Conservation (phyloP, 164 flowering plant genomes). For the Vitis rupestris region DNA sequence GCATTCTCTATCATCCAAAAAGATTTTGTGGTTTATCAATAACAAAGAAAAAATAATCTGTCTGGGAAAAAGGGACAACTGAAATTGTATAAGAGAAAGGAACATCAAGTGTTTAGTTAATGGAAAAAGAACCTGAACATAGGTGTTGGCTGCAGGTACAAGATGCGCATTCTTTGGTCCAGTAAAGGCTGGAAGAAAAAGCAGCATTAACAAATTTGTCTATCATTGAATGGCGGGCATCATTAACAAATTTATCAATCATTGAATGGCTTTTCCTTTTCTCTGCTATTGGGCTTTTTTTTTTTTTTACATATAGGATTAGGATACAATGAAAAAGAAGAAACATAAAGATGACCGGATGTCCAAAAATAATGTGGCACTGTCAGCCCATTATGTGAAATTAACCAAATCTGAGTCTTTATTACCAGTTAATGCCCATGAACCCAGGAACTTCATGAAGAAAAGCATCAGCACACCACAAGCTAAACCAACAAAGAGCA, state of each 20-base stretch:
- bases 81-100: neutral
- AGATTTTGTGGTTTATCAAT: neutral
- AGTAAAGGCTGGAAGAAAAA: conserved; percentile 36
- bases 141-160: conserved; percentile 46
- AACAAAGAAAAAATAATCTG: neutral
- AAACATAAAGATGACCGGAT: neutral
- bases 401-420: conserved; percentile 2
- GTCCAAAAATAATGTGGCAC: neutral
- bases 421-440: conserved; percentile 75
- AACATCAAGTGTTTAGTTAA: neutral
- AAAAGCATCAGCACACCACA: conserved; percentile 80
- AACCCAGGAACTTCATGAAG: conserved; percentile 63
- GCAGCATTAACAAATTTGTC: neutral
- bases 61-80: neutral
- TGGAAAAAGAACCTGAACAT: conserved; percentile 39
- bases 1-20: too few species aligned
- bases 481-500: conserved; percentile 76
- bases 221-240: neutral
- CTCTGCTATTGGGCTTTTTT: neutral
- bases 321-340: neutral
- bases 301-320: neutral
- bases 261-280: neutral
- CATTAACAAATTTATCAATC: conserved; percentile 11
- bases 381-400: neutral
- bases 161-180: conserved; percentile 38